phyloP scores from a whole-genome alignment of 179 eudicot genomes.

The Corrigiola litoralis region DNA sequence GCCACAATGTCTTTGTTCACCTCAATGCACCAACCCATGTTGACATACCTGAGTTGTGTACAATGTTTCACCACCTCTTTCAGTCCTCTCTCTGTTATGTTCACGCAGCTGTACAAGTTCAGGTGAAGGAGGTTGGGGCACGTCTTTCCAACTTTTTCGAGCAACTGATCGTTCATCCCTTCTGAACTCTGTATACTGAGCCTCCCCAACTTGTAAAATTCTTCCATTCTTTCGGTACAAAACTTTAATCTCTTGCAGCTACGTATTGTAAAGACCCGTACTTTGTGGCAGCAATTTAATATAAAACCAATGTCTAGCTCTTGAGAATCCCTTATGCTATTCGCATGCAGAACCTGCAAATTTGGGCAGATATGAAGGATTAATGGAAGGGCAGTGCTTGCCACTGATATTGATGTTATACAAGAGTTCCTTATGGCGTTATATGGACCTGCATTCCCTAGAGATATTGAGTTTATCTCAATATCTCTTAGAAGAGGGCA shows the following conservation, averaged over 20 bases:
- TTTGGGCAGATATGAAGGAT: constrained; percentile 14
- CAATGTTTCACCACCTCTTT: constrained; percentile 27
- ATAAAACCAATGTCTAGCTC: constrained; percentile 16
- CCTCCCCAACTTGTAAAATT: constrained; percentile 5
- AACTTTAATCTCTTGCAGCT: constrained; percentile 3
- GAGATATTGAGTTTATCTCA: too few species aligned
- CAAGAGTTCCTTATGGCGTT: neutral
- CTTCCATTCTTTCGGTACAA: neutral
- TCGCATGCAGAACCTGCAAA: constrained; percentile 1
- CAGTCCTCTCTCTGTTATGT: constrained; percentile 13
- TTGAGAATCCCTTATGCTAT: neutral
- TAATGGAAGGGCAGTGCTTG: constrained; percentile 6
- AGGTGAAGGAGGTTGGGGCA: constrained; percentile 16
- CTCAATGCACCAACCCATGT: constrained; percentile 9
- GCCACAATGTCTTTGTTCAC: constrained; percentile 12
- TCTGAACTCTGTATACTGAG: constrained; percentile 3
- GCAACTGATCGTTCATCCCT: constrained; percentile 16
- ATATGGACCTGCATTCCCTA: too few species aligned
- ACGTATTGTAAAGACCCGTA: constrained; percentile 5
- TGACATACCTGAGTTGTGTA: constrained; percentile 8
- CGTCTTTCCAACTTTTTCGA: constrained; percentile 6
- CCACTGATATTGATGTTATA: constrained; percentile 9
- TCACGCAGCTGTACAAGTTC: constrained; percentile 17
- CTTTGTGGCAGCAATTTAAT: neutral
- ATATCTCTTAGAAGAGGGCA: too few species aligned